These are phyloP conservation scores for Trametopsis cervina DNA, from an alignment of 768 basidiomycete genomes.

Conservation along the genomic window DNA sequence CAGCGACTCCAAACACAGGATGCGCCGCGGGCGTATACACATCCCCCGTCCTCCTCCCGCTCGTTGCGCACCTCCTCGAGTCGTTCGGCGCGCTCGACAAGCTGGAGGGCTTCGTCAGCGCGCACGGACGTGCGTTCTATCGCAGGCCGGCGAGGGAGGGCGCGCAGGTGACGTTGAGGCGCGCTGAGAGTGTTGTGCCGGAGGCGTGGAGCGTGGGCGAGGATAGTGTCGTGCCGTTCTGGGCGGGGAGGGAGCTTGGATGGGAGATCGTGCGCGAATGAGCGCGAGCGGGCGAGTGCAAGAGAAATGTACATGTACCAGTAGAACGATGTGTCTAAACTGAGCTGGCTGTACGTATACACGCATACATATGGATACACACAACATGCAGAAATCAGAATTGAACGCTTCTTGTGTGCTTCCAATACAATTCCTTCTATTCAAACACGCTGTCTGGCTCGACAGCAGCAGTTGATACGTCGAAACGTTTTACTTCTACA, in stretches of 20 bases:
- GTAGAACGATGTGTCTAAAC: too few species aligned
- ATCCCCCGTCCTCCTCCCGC: slow-evolving; percentile 83
- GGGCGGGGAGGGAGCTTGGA: slow-evolving; percentile 71
- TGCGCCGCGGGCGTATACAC: slow-evolving; percentile 98
- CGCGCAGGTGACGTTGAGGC: slow-evolving; percentile 38
- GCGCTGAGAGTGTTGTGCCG: slow-evolving; percentile 35
- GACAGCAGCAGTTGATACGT: too few species aligned
- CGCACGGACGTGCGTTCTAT: slow-evolving; percentile 80
- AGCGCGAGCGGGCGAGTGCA: too few species aligned
- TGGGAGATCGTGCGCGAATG: slow-evolving; percentile 47
- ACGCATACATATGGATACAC: too few species aligned
- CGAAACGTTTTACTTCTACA: too few species aligned
- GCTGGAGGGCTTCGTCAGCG: slow-evolving; percentile 74
- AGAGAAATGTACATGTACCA: too few species aligned
- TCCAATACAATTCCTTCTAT: too few species aligned
- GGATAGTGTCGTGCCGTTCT: slow-evolving; percentile 72
- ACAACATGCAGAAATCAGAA: too few species aligned
- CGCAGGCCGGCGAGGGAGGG: slow-evolving; percentile 26
- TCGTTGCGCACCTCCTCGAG: slow-evolving; percentile 84
- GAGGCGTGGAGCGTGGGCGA: slow-evolving; percentile 41
- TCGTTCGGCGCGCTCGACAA: slow-evolving; percentile 81
- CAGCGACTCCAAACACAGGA: slow-evolving; percentile 56
- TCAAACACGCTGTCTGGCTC: too few species aligned
- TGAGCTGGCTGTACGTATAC: too few species aligned
- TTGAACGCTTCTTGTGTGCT: too few species aligned